Conservation (phyloP, 345 rosid genomes). For the Moringa oleifera region DNA sequence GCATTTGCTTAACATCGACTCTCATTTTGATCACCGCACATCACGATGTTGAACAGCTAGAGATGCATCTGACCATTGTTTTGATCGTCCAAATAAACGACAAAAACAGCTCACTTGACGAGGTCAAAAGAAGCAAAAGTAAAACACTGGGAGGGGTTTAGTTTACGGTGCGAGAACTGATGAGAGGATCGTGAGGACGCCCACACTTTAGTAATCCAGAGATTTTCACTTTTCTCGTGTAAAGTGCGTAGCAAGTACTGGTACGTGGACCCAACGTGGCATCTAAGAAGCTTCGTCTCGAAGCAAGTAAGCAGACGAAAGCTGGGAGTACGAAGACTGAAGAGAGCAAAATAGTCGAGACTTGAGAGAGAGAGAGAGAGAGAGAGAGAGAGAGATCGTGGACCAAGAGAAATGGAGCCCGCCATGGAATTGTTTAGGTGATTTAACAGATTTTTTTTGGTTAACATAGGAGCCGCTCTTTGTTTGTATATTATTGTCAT, state of each 20-base stretch:
- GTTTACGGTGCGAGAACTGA: no score
- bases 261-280: neutral
- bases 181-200: no score
- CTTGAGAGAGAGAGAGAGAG: neutral
- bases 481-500: neutral
- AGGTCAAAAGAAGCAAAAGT: no score
- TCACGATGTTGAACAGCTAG: no score
- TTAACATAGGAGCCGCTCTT: neutral
- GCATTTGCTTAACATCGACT: no score
- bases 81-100: no score
- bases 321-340: neutral
- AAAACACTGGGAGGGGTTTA: no score
- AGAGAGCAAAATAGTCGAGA: neutral
- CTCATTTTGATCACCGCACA: no score
- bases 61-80: no score
- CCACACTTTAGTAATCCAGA: neutral
- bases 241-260: neutral
- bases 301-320: slow-evolving; percentile 10
- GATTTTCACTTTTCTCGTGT: slow-evolving; percentile 2
- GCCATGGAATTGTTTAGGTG: neutral
- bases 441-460: neutral
- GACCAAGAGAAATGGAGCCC: slow-evolving; percentile 9
- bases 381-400: no score
- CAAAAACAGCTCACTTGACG: no score
- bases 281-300: slow-evolving; percentile 26